Evolutionary conservation across 371 early-diverging fungal genomes (phyloP), one percentile per base, ranked within the genome.

Genomic region (Lichtheimia hyalospora): DNA sequence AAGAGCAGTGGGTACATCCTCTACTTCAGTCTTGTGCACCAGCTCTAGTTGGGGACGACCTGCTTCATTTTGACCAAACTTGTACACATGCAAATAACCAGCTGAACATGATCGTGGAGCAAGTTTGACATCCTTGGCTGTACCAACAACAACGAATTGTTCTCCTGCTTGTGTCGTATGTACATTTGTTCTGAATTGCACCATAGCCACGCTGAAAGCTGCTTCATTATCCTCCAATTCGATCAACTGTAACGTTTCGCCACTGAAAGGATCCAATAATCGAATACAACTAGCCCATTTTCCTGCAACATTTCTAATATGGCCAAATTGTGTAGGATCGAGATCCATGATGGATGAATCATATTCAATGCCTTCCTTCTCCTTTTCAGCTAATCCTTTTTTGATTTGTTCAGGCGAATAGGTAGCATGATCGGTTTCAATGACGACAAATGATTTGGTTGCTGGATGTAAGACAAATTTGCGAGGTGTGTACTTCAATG

Each of bases 231-330:
- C 87, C 46, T 90, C 90, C 52, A 98, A 68, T 61, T 95, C 93
- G 44, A 90, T 66, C 3, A 80, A 46, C 49, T 84, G 83, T 10
- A 86, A 61, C 1, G 94, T 89, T 53, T 88, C 90, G 15, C 91
- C 91, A n/a, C 76, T 79, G 52, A 89, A 78, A 3, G 98, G 96
- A 49, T 94, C 90, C 12, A 95, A 44, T 34, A 98, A 73, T 8
- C 96, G 85, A 39, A 98, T 85, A 57, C 92, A 89, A 50, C 92
- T 91, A 0, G 94, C 94, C 96, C 97, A 97, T 65, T 84, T 85
- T 27, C 96, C 95, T 4, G 82, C 57, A 8, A 63, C 70, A 2
- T 87, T 83, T 42, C 88, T 79, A 0, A 90, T 84, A 49, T 89
- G 81, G 1, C 95, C 95, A 77, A 94, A 96, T 54, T 75, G 76